Evolutionary conservation across 306 rosid species (phyloP), one percentile per base, ranked within the genome.

Genomic region (Begonia peltatifolia): DNA sequence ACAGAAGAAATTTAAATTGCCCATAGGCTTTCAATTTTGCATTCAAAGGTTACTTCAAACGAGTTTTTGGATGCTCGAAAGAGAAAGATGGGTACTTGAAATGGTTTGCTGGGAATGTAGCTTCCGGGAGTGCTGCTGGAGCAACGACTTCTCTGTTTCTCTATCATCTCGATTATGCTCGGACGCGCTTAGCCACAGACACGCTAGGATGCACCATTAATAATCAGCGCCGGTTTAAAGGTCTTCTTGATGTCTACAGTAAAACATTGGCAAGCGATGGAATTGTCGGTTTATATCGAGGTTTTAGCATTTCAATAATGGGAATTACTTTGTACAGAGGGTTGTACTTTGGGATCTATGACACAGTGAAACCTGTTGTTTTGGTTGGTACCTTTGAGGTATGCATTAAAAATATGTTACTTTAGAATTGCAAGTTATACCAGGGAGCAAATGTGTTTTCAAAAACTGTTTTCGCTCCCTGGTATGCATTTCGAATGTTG

Each of bases 1-100:
- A 83, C 79, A 80, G 68, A 65, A 79, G 68, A 69, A 64, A 55
- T 71, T 82, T 86, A 66, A 79, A 76, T 80, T 84, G 75, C 73
- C 69, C 77, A 68, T 83, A 90, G 96, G 99, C 95, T 63, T 86
- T 81, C 99, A 90, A 90, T 89, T 90, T 90, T 81, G 99, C 99
- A 42, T 90, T 90, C 75, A 90, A 83, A 75, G 99, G 88, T 75
- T 90, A 90, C 84, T 90, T 86, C 88, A 90, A 83, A 79, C 73
- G 79, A 64, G 73, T 78, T 56, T 79, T 86, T 62, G 94, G 95
- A 66, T 56, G 59, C 65, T 90, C 92, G 63, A 83, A 71, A 77
- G 99, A 86, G 76, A 83, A 70, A 70, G 94, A 90, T 60, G 99
- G 99, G 59, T 69, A 79, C 79, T 53, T 86, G 56, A 86, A 76